Conservation (phyloP, 73 alveolate genomes). For the Paramecium biaurelia region DNA sequence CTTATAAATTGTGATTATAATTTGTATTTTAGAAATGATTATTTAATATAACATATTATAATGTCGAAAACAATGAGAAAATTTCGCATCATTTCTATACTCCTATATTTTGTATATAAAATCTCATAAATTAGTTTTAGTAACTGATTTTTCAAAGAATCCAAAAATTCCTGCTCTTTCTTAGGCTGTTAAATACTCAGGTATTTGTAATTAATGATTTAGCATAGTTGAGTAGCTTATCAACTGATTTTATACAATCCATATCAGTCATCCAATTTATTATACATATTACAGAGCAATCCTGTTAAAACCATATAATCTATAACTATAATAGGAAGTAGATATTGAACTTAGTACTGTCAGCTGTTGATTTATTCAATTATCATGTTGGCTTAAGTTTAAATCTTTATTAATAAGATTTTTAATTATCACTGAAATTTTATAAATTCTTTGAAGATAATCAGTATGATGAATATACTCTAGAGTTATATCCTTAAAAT, state of each 20-base stretch:
- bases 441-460: background rate
- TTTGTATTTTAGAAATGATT: background rate
- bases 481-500: background rate
- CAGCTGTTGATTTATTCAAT: background rate
- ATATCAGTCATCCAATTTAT: background rate
- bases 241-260: background rate
- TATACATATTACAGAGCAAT: background rate
- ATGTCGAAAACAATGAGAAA: background rate
- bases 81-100: background rate
- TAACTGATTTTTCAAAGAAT: background rate
- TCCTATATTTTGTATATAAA: background rate
- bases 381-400: background rate
- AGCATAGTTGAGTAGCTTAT: background rate
- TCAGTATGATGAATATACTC: background rate
- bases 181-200: background rate
- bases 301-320: background rate
- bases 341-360: background rate
- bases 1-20: conserved; percentile 9
- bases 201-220: background rate
- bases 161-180: background rate
- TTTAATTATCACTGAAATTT: background rate
- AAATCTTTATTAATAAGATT: background rate
- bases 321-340: background rate
- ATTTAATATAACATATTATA: background rate
- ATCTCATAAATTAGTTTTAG: background rate